phyloP scores from a whole-genome alignment of 257 asterid species.

The Solanum peruvianum region DNA sequence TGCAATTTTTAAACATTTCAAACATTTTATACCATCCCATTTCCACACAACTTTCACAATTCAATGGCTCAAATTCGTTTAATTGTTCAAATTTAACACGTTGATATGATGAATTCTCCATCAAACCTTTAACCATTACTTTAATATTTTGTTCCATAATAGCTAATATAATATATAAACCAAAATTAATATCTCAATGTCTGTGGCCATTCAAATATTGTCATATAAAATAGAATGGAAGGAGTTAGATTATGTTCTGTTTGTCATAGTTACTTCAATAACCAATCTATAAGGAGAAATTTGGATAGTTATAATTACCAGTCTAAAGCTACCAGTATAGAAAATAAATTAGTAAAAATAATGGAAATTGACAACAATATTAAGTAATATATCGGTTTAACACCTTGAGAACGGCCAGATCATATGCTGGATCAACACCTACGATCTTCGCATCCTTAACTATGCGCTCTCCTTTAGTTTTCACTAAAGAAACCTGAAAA shows the following conservation, averaged over 20 bases:
- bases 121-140: background rate
- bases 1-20: background rate
- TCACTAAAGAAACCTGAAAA: slow-evolving; percentile 49
- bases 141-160: background rate
- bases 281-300: background rate
- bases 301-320: background rate
- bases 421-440: slow-evolving; percentile 78
- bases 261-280: background rate
- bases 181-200: background rate
- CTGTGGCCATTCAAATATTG: background rate
- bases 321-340: background rate
- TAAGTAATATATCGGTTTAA: background rate
- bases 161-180: background rate
- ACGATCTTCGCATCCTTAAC: slow-evolving; percentile 45
- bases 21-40: background rate
- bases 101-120: background rate
- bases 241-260: background rate
- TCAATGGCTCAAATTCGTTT: background rate
- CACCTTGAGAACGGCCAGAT: slow-evolving; percentile 82
- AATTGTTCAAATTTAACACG: background rate
- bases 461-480: slow-evolving; percentile 30
- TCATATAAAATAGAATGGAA: background rate
- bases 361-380: background rate
- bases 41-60: background rate
- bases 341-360: background rate